Conservation (phyloP, 1,139 yeast species). For the Eremothecium gossypii region DNA sequence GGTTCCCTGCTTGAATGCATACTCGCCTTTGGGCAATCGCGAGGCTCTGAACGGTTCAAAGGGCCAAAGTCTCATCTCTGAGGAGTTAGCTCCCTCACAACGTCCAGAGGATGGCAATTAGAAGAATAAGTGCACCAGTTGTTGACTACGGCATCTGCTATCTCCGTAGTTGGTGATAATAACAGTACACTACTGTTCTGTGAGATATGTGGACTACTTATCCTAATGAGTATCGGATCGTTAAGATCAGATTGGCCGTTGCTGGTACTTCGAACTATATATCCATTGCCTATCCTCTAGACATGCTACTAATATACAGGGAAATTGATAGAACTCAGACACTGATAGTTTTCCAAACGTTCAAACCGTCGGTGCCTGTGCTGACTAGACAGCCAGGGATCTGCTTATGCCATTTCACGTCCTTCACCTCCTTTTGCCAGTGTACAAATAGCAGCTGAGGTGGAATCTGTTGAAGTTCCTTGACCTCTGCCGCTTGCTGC, state of each 20-base stretch:
- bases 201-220: no score
- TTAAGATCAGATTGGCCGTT: no score
- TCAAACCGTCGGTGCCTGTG: constrained; percentile 93
- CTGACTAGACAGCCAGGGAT: constrained; percentile 92
- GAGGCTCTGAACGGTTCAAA: constrained; percentile 9
- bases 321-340: constrained; percentile 40
- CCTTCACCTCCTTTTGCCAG: constrained; percentile 97
- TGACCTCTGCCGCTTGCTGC: constrained; percentile 56
- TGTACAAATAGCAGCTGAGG: constrained; percentile 94
- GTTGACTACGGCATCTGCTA: no score
- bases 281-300: neutral
- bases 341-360: constrained; percentile 93
- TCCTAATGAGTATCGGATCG: no score
- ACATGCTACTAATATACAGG: constrained; percentile 3
- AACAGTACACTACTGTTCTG: no score
- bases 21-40: constrained; percentile 5
- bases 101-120: no score
- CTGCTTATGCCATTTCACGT: constrained; percentile 95
- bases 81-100: neutral
- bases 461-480: constrained; percentile 84
- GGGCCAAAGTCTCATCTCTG: constrained; percentile 7
- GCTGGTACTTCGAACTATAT: neutral
- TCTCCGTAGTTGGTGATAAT: no score
- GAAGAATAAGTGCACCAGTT: no score
- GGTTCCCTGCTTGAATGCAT: neutral